Base-by-base conservation (phyloP, 169 alveolate genomes). In the Plasmodium gonderi region DNA sequence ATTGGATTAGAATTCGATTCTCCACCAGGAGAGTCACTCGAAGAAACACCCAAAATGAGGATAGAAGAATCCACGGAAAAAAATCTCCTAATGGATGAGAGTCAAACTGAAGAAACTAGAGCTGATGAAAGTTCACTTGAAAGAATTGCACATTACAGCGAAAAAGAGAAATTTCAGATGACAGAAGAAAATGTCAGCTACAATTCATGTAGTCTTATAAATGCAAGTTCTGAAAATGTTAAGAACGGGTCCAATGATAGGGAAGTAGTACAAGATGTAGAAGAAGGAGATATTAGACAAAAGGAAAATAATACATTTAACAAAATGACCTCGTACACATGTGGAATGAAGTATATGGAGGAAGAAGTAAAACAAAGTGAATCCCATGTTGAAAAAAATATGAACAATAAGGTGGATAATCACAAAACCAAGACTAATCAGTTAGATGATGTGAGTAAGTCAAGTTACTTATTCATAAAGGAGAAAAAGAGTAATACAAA, bases 351-450 rank as follows among this genome's bases (percentile, higher is more conserved):
- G n/a, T n/a, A 3, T n/a, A 51, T 9, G 33, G 6, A 7, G n/a
- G 75, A 9, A 14, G 17, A 67, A n/a, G 20, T 54, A 64, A 51
- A 45, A 7, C 38, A 45, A 38, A 60, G 79, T 69, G 1, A 72
- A 3, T 20, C 11, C 31, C 51, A 44, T 42, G 49, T 23, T 54
- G 12, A 14, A 75, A 14, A 68, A 76, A 26, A 12, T 20, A 67
- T 51, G 89, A 45, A 72, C 72, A 64, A 31, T 51, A 83, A 60
- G 60, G 67, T n/a, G 69, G 72, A 29, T 85, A 85, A 44, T 68
- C 91, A 80, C 69, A 49, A 38, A 82, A 82, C 2, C 80, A 51
- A 5, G 82, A 83, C 38, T 92, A 75, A 49, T 75, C 47, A 11
- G 42, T 29, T 26, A 38, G 94, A 31, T 75, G 64, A 79, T 78